Evolutionary conservation across 371 early-diverging fungal genomes (phyloP).

Genomic region (Blastocladiella emersonii): DNA sequence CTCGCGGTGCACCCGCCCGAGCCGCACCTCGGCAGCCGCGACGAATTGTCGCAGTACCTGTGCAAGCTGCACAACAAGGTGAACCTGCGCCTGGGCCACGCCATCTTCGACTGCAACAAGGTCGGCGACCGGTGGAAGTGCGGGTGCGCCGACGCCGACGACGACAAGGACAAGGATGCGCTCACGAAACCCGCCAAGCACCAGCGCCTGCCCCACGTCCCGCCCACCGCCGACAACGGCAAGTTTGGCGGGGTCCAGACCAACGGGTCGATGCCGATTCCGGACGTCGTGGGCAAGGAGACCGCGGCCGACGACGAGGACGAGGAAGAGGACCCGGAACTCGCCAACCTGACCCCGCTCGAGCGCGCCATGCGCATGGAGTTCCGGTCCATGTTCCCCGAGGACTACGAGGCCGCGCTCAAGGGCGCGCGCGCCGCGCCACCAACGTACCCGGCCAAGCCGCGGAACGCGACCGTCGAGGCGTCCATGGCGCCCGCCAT

Average conservation of each 20-base stretch:
- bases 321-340: background rate
- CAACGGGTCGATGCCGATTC: no score
- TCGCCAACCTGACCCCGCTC: background rate
- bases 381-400: slow-evolving; percentile 1
- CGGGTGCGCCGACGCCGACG: slow-evolving; percentile 4
- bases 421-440: background rate
- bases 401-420: background rate
- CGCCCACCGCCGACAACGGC: background rate
- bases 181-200: no score
- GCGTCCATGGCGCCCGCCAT: no score
- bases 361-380: background rate
- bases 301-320: background rate
- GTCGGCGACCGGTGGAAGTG: slow-evolving; percentile 80
- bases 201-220: background rate
- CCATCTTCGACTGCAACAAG: slow-evolving; percentile 82
- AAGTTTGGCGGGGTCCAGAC: no score
- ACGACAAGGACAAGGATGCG: background rate
- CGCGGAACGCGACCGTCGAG: no score
- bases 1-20: slow-evolving; percentile 70
- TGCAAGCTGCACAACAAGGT: slow-evolving; percentile 96
- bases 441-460: background rate
- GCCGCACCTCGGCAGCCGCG: slow-evolving; percentile 61
- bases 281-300: no score
- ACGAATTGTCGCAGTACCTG: slow-evolving; percentile 70
- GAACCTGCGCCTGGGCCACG: slow-evolving; percentile 82